Evolutionary conservation across 176 grass and related monocot species (phyloP), one percentile per base, ranked within the genome.

Genomic region (Carex kokanica): DNA sequence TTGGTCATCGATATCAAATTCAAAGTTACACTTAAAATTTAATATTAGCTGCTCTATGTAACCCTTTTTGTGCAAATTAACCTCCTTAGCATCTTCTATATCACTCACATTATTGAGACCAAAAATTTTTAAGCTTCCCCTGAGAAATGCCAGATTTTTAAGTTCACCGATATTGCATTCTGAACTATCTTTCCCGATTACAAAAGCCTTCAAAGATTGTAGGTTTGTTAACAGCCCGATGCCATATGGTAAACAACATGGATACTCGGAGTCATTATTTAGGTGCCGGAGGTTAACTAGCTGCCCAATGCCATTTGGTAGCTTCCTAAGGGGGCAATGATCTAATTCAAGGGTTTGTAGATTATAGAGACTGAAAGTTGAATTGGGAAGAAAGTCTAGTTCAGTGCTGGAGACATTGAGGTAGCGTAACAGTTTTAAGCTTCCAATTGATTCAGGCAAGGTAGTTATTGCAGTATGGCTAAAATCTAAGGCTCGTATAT

Each of bases 401-500:
- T 21, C 4, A 38, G 81, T 84, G 32, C 62, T 61, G 2, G 81
- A 56, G 59, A 92, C 32, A 23, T 84, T 62, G 31, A 92, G 88
- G 25, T 92, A 92, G 13, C 85, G 52, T 16, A 92, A 34, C 3
- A 85, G 58, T 63, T 90, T 92, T 11, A 88, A 75, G 60, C 84
- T 58, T 24, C 78, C 88, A 51, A 92, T 81, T 83, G 88, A 85
- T 31, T 86, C 64, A 21, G 88, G 88, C 43, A 92, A 79, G 20
- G 23, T n/a, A 63, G 9, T 20, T 64, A 92, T 81, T 64, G 21
- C 3, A 41, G 29, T 65, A 31, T 34, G 10, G 16, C 62, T 86
- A 59, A 92, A 92, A 84, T 88, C 79, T 18, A 92, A 77, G 4
- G 84, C 78, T 74, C 88, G 63, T n/a, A 92, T 24, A 31, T 86